Evolutionary conservation across 495 filamentous ascomycete genomes (phyloP).

Genomic region (Penicillium egyptiacum): DNA sequence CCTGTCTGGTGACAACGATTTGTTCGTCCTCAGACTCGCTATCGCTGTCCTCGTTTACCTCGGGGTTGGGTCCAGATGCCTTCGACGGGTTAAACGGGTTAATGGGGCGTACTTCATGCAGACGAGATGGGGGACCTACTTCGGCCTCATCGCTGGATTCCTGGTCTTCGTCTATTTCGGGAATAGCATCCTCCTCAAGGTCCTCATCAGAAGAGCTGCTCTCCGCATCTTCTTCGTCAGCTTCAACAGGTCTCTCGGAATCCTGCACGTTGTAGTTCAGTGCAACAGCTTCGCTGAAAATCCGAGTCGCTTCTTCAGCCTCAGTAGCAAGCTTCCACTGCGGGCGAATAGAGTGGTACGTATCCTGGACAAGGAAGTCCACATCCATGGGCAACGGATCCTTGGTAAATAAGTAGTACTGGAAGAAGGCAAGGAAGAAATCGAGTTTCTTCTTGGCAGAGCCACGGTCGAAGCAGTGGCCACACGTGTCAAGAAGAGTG

Average conservation of each 20-base stretch:
- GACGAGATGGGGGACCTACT: slow-evolving; percentile 28
- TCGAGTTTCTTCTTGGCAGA: slow-evolving; percentile 95
- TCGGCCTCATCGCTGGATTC: slow-evolving; percentile 62
- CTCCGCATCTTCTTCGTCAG: slow-evolving; percentile 64
- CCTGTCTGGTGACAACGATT: slow-evolving; percentile 84
- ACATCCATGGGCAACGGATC: slow-evolving; percentile 93
- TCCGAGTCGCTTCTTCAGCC: slow-evolving; percentile 76
- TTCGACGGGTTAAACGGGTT: slow-evolving; percentile 16
- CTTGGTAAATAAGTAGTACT: slow-evolving; percentile 96
- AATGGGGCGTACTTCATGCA: slow-evolving; percentile 1
- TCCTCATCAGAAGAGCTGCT: slow-evolving; percentile 63
- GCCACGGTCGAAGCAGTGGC: slow-evolving; percentile 92
- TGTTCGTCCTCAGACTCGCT: slow-evolving; percentile 74
- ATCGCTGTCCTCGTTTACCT: slow-evolving; percentile 39
- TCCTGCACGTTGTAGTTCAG: slow-evolving; percentile 83
- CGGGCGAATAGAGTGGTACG: slow-evolving; percentile 76
- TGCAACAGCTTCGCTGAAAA: slow-evolving; percentile 82
- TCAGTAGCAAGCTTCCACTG: slow-evolving; percentile 86
- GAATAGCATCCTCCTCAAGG: slow-evolving; percentile 56
- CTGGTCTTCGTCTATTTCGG: slow-evolving; percentile 57
- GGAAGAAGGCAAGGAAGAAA: slow-evolving; percentile 96
- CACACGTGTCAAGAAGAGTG: slow-evolving; percentile 89
- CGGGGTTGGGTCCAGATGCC: slow-evolving; percentile 54
- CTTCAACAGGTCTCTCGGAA: slow-evolving; percentile 61
- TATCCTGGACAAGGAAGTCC: slow-evolving; percentile 95